A percentile compares a stretch with the other conserved stretches of the same genome.
phyloP scores from a whole-genome alignment of 2,329 filamentous ascomycete species.

The Penicillium sp. region DNA sequence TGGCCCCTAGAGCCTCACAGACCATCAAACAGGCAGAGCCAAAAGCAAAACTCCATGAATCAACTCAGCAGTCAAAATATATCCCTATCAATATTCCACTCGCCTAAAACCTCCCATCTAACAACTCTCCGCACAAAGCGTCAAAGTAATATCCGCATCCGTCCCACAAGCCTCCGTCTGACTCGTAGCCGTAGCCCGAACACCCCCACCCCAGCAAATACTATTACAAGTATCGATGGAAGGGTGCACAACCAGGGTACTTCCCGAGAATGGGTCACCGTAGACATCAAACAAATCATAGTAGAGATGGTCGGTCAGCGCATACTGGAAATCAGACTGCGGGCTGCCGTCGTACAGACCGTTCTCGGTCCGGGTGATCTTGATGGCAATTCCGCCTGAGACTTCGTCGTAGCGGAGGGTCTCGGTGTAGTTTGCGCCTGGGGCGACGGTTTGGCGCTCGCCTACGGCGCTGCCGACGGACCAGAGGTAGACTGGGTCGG shows the following conservation, averaged over 20 bases:
- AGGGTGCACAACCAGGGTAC: constrained; percentile 33
- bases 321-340: constrained; percentile 52
- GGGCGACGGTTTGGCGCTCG: constrained; percentile 38
- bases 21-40: not conserved
- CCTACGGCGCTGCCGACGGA: constrained; percentile 45
- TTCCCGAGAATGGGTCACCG: constrained; percentile 49
- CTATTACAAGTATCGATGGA: constrained; percentile 33
- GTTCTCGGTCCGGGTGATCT: constrained; percentile 46
- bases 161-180: constrained; percentile 40
- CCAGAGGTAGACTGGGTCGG: constrained; percentile 46
- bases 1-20: constrained; percentile 2
- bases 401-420: constrained; percentile 41
- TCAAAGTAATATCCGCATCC: constrained; percentile 37
- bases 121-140: constrained; percentile 38
- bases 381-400: constrained; percentile 52
- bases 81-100: not conserved
- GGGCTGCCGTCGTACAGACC: constrained; percentile 46
- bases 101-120: constrained; percentile 17
- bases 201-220: constrained; percentile 43
- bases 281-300: constrained; percentile 54
- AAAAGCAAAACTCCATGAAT: not conserved
- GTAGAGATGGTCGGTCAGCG: constrained; percentile 46
- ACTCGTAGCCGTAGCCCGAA: constrained; percentile 36
- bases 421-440: constrained; percentile 45
- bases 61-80: not conserved